Percentiles rank a stretch among this genome's conserved stretches.
Evolutionary conservation across 2,329 filamentous ascomycete species (phyloP).

Genomic region (Nothophoma quercina): DNA sequence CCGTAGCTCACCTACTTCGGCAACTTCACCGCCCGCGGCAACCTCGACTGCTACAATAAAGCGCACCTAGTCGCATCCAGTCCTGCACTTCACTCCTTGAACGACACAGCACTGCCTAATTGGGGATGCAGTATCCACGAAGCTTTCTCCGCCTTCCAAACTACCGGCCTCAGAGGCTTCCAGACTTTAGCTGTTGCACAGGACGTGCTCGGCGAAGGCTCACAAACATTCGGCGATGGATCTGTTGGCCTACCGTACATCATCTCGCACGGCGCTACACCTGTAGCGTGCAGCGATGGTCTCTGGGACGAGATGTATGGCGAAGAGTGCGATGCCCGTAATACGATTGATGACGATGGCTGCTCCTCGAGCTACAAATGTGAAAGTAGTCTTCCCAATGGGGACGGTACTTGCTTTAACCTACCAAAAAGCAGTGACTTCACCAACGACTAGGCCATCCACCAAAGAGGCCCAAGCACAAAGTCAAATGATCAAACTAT

Average conservation of each 20-base stretch:
- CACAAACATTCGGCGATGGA: not conserved
- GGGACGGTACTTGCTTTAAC: not conserved
- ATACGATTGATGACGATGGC: not conserved
- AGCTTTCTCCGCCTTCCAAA: not conserved
- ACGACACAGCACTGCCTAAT: not conserved
- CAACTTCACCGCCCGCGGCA: not conserved
- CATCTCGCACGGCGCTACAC: slow-evolving; percentile 1
- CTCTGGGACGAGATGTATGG: not conserved
- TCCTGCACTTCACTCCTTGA: not conserved
- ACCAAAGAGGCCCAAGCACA: too few species aligned
- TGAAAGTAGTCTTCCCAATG: not conserved
- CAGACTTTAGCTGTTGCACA: not conserved
- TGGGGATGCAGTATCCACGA: slow-evolving; percentile 1
- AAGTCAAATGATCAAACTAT: too few species aligned
- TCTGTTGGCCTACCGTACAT: not conserved
- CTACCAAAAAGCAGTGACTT: not conserved
- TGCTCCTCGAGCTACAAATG: not conserved
- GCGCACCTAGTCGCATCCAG: not conserved
- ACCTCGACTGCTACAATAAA: not conserved
- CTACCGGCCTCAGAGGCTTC: not conserved
- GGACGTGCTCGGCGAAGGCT: not conserved
- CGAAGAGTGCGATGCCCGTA: not conserved
- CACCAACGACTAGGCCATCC: too few species aligned
- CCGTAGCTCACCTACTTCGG: not conserved
- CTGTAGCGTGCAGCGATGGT: not conserved